Evolutionary conservation across 345 rosid species (phyloP), one percentile per base, ranked within the genome.

Genomic region (Cochlearia excelsa): DNA sequence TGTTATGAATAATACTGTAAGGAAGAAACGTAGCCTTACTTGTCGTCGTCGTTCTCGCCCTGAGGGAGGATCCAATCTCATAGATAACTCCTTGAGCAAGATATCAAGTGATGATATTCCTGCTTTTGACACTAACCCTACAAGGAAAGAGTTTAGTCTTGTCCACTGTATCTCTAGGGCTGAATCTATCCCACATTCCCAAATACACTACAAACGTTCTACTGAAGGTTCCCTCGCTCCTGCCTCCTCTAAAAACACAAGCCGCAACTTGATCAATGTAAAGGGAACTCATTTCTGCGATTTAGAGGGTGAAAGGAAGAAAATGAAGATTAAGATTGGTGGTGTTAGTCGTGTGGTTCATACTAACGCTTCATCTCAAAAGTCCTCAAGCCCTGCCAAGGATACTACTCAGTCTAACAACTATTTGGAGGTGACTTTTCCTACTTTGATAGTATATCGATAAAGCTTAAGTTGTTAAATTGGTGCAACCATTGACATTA

Each of bases 151-250:
- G 71, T 78, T 83, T 66, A 83, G 71, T 72, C 80, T 92, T 67
- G 86, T 82, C 71, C 92, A 81, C 33, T 78, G 80, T 37, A 70
- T 79, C 54, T 73, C 81, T 3, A 78, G 78, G 57, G 68, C 70
- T 62, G 72, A 81, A 73, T 72, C 81, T 52, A 62, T 74, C 39
- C 45, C 61, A 1, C 74, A 63, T 31, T 33, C 66, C 26, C 81
- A 76, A 33, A 80, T 66, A 41, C 78, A 73, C 31, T 63, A 66
- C 57, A 57, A 56, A 45, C 82, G 75, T 27, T 80, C 81, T 2
- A 82, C 84, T 52, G 87, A 92, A 77, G 98, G 90, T 70, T 74
- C 65, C n/a, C 90, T 86, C 65, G 82, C 95, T 58, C 93, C 98
- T 63, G 83, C 77, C 4, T 81, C 77, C 66, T 74, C 84, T 87